Evolutionary conservation across 1,139 yeast genomes (phyloP).

Genomic region (Yamadazyma trypodendri): DNA sequence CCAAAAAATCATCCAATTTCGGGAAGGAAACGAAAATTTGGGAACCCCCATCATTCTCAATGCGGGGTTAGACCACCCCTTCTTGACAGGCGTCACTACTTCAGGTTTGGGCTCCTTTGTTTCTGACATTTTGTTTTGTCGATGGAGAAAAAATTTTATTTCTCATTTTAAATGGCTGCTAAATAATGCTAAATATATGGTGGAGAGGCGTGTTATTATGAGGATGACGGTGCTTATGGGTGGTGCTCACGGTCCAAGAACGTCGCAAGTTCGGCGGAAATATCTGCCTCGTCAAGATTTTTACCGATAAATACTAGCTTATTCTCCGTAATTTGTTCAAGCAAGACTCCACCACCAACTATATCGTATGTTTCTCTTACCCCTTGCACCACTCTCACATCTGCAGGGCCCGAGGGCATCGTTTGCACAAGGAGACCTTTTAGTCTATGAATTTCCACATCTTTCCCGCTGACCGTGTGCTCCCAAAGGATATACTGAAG

Average conservation of each 20-base stretch:
- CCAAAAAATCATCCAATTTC: conserved; percentile 95
- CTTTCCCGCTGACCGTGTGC: conserved; percentile 35
- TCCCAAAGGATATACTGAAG: conserved; percentile 75
- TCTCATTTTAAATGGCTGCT: conserved; percentile 2
- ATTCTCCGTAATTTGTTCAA: conserved; percentile 36
- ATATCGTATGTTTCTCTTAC: conserved; percentile 91
- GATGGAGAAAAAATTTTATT: conserved; percentile 1
- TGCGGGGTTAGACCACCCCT: conserved; percentile 81
- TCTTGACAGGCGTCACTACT: conserved; percentile 22
- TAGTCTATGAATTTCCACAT: conserved; percentile 72
- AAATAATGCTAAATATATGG: no score
- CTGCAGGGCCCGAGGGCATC: conserved; percentile 12
- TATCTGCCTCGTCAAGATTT: conserved; percentile 36
- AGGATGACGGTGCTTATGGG: no score
- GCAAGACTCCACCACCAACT: conserved; percentile 47
- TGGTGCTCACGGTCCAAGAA: background rate
- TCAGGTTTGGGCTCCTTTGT: conserved; percentile 3
- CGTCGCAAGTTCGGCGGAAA: conserved; percentile 23
- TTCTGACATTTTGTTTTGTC: conserved; percentile 4
- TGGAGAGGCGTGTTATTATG: no score
- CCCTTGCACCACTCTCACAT: conserved; percentile 80
- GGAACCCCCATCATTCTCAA: conserved; percentile 86
- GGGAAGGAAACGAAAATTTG: conserved; percentile 71
- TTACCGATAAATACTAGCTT: conserved; percentile 87
- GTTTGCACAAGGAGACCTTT: conserved; percentile 65